Base-by-base conservation (phyloP, 805 yeast genomes). In the Pichia kluyveri region DNA sequence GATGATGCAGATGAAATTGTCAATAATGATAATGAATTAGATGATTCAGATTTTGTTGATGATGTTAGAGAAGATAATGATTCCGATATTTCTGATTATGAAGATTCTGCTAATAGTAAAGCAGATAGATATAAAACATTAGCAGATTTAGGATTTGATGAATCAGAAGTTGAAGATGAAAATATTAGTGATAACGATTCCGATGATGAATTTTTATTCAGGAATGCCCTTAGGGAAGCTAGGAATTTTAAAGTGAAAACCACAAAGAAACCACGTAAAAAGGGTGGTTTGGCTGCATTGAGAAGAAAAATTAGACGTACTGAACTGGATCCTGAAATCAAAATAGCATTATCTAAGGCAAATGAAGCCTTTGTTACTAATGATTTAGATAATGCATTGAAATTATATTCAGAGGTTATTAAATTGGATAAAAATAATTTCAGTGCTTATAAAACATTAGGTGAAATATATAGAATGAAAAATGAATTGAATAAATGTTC, bases 391-490 rank as follows among this genome's bases (percentile, higher is more conserved):
- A 71, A 67, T 1, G 91, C 95, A 0, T 74, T 77, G 54, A 66
- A 75, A 44, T 60, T 74, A 44, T 90, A 75, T 63, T 68, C 71
- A 54, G 86, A 79, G 51, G 95, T 88, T 12, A 81, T 91, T 51
- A 80, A 82, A 56, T 71, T 80, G 46, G 96, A 89, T 59, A 82
- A 86, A 14, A 77, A 77, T 54, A 84, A 86, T 60, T 83, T 79
- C 62, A 79, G 85, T 41, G 96, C 96, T 0, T 90, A 90, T 69
- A 83, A 85, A 57, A 85, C 95, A 0, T 67, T 89, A 41, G 97
- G 96, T 42, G 96, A 86, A 58, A 85, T 91, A 42, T 83, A 85
- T 54, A 73, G 79, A 48, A 69, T 76, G 45, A 82, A 80, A 51
- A 90, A 88, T 1, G 71, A 80, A 42, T 65, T 75, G 44, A 79